Evolutionary conservation across 768 basidiomycete genomes (phyloP).

Genomic region (Tylopilus felleus): DNA sequence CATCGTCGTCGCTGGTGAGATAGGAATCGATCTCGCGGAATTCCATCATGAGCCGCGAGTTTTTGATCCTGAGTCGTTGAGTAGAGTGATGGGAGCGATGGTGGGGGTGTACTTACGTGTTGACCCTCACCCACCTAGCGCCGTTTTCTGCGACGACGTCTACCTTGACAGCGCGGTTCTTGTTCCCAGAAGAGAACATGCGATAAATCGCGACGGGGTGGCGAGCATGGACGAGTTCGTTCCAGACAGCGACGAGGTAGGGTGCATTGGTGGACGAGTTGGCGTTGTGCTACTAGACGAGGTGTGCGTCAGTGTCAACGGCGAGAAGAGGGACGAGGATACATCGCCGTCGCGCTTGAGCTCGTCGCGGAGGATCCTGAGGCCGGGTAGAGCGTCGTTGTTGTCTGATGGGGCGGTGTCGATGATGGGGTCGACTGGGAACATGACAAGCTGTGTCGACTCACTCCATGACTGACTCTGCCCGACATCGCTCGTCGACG

Average conservation of each 20-base stretch:
- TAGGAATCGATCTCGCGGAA: conserved; percentile 86
- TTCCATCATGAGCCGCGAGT: conserved; percentile 71
- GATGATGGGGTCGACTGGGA: conserved; percentile 32
- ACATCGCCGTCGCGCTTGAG: conserved; percentile 45
- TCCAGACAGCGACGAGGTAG: conserved; percentile 79
- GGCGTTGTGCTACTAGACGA: conserved; percentile 48
- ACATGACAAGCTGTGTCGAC: background rate
- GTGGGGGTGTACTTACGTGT: conserved; percentile 61
- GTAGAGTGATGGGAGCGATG: background rate
- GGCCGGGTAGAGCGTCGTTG: conserved; percentile 34
- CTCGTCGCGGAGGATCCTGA: conserved; percentile 40
- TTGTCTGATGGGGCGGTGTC: conserved; percentile 10
- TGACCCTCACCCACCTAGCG: conserved; percentile 76
- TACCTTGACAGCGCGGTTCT: conserved; percentile 51
- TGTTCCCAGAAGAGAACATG: conserved; percentile 34
- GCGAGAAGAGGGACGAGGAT: background rate
- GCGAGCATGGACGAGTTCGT: conserved; percentile 63
- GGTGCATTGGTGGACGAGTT: conserved; percentile 65
- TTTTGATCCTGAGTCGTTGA: conserved; percentile 60
- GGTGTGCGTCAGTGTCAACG: background rate
- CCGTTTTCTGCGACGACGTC: conserved; percentile 80
- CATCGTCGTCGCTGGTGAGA: conserved; percentile 46
- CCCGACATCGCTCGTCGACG: conserved; percentile 2
- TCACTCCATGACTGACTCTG: conserved; percentile 2
- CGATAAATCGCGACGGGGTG: conserved; percentile 60